These are phyloP conservation scores for Lenzites betulinus DNA, from an alignment of 768 basidiomycete genomes.

Conservation along the genomic window DNA sequence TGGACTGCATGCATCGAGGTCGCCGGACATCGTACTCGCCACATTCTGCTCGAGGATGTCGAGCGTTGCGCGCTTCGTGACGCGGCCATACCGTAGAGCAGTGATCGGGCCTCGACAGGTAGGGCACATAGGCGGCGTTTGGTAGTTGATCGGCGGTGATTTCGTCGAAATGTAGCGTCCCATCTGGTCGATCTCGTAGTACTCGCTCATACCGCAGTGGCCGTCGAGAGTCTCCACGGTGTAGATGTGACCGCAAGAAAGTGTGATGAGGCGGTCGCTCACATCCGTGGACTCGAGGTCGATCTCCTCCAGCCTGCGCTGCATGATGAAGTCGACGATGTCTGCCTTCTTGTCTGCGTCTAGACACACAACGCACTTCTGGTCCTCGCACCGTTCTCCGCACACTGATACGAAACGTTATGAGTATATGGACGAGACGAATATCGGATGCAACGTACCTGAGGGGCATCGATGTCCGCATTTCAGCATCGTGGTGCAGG, in stretches of 20 bases:
- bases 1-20: slow-evolving; percentile 19
- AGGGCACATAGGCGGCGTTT: slow-evolving; percentile 37
- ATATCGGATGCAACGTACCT: slow-evolving; percentile 24
- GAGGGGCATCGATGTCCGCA: slow-evolving; percentile 44
- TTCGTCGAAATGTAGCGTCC: slow-evolving; percentile 28
- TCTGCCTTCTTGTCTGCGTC: slow-evolving; percentile 23
- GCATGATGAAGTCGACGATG: slow-evolving; percentile 41
- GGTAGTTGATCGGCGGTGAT: slow-evolving; percentile 33
- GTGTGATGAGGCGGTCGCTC: slow-evolving; percentile 30
- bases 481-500: slow-evolving; percentile 31
- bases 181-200: slow-evolving; percentile 31
- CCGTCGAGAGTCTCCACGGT: slow-evolving; percentile 45
- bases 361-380: slow-evolving; percentile 37
- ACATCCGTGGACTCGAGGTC: slow-evolving; percentile 31
- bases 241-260: slow-evolving; percentile 41
- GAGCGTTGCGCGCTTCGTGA: slow-evolving; percentile 38
- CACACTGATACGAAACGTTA: slow-evolving; percentile 31
- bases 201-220: slow-evolving; percentile 31
- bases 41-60: slow-evolving; percentile 42
- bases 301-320: slow-evolving; percentile 30
- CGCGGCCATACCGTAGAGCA: slow-evolving; percentile 38
- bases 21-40: slow-evolving; percentile 33
- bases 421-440: background rate
- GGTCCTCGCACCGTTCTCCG: slow-evolving; percentile 38
- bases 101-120: slow-evolving; percentile 38